phyloP scores from a whole-genome alignment of 2,329 filamentous ascomycete species.

The Cladobotryum protrusum region DNA sequence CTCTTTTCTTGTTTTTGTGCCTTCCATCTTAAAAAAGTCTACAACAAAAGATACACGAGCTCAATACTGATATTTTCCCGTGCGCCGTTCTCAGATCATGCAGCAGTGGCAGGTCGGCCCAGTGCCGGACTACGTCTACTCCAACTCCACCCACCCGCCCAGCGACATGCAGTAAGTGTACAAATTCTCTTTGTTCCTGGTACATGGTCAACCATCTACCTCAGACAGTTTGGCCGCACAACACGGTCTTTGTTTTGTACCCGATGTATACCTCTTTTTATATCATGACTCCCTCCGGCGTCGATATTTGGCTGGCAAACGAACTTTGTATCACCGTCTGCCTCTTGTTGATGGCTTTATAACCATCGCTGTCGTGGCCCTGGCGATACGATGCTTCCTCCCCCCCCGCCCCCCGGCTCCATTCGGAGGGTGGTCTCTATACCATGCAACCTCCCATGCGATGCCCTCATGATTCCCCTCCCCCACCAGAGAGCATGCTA shows the following conservation, averaged over 20 bases:
- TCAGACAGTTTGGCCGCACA: slow-evolving; percentile 15
- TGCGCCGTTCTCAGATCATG: slow-evolving; percentile 41
- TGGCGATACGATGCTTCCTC: slow-evolving; percentile 12
- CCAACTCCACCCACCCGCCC: slow-evolving; percentile 47
- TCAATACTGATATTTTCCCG: slow-evolving; percentile 17
- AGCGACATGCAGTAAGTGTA: slow-evolving; percentile 55
- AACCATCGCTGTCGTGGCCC: slow-evolving; percentile 15
- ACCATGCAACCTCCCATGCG: slow-evolving; percentile 16
- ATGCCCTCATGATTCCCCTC: slow-evolving; percentile 21
- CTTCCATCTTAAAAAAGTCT: slow-evolving; percentile 5
- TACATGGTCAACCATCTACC: slow-evolving; percentile 19
- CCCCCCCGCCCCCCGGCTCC: slow-evolving; percentile 6
- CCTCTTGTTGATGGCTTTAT: slow-evolving; percentile 17
- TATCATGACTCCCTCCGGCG: slow-evolving; percentile 9
- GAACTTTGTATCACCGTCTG: slow-evolving; percentile 21
- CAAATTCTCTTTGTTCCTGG: slow-evolving; percentile 28
- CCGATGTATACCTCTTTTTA: slow-evolving; percentile 14
- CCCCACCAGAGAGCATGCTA: slow-evolving; percentile 22
- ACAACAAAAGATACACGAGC: slow-evolving; percentile 8
- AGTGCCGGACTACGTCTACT: slow-evolving; percentile 54
- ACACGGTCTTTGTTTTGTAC: slow-evolving; percentile 13
- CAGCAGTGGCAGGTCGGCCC: slow-evolving; percentile 57
- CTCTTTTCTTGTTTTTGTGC: slow-evolving; percentile 7
- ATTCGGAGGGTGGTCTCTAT: slow-evolving; percentile 12
- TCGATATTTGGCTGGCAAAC: slow-evolving; percentile 13